Percentiles rank a stretch among this genome's conserved stretches.
phyloP scores from a whole-genome alignment of 805 yeast genomes.

The Naumovozyma castellii region DNA sequence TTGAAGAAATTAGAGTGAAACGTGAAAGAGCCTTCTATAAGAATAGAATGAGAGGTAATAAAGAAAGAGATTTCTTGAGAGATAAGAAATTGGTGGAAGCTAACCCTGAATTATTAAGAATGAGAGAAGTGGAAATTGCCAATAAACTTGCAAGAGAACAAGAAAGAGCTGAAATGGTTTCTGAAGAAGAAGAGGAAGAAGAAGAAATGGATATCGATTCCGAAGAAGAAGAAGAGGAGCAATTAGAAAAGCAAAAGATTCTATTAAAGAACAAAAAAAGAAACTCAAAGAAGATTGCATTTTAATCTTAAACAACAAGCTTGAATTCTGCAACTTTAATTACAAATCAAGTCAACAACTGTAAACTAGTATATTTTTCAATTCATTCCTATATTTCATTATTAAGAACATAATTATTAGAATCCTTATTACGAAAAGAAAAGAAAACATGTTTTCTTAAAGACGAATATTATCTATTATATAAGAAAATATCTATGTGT shows the following conservation, averaged over 20 bases:
- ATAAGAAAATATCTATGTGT: no score
- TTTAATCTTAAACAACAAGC: no score
- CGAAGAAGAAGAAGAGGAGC: slow-evolving; percentile 42
- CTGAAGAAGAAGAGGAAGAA: slow-evolving; percentile 35
- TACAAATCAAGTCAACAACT: not conserved
- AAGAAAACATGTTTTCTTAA: no score
- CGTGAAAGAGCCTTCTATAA: slow-evolving; percentile 98
- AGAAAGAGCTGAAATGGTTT: slow-evolving; percentile 43
- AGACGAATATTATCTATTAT: no score
- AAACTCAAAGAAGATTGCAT: slow-evolving; percentile 35
- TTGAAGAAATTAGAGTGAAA: slow-evolving; percentile 90
- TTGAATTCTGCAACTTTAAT: slow-evolving; percentile 1
- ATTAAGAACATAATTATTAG: not conserved
- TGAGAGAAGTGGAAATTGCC: slow-evolving; percentile 88
- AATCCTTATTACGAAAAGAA: no score
- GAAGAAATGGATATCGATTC: slow-evolving; percentile 40
- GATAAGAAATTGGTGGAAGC: slow-evolving; percentile 84
- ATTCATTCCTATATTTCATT: not conserved
- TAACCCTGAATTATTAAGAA: slow-evolving; percentile 79
- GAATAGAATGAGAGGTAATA: slow-evolving; percentile 98
- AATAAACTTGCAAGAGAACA: slow-evolving; percentile 64
- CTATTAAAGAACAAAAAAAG: slow-evolving; percentile 44
- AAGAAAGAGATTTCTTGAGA: slow-evolving; percentile 70
- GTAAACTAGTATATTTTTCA: not conserved
- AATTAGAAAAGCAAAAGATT: slow-evolving; percentile 49